A percentile compares a stretch with the other conserved stretches of the same genome.
phyloP scores from a whole-genome alignment of 768 basidiomycete genomes.

The Lactifluus volemus region DNA sequence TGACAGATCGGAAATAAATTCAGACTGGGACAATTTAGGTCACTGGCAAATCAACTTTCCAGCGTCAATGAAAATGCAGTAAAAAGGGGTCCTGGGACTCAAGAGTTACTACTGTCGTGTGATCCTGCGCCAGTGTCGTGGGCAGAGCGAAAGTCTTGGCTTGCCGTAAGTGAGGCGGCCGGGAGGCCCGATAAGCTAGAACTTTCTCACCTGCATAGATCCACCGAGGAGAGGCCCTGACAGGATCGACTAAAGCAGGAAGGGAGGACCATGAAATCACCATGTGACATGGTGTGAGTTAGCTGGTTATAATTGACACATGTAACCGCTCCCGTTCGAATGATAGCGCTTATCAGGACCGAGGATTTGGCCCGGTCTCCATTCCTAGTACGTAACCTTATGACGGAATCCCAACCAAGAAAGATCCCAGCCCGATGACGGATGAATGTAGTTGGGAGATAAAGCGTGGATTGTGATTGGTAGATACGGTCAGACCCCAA shows the following conservation, averaged over 20 bases:
- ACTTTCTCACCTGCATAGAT: neutral
- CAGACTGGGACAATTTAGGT: too few relatives aligned
- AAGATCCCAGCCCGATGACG: neutral
- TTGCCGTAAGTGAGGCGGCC: neutral
- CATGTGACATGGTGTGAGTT: too few relatives aligned
- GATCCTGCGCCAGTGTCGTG: neutral
- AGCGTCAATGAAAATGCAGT: too few relatives aligned
- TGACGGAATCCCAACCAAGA: neutral
- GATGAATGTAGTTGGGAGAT: neutral
- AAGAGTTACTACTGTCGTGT: neutral
- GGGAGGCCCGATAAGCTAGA: neutral
- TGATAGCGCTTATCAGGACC: neutral
- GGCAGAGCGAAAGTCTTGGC: neutral
- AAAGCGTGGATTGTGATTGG: conserved; percentile 8
- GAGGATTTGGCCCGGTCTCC: neutral
- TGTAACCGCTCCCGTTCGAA: too few relatives aligned
- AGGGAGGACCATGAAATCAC: neutral
- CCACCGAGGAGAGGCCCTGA: neutral
- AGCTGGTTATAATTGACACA: too few relatives aligned
- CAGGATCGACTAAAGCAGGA: too few relatives aligned
- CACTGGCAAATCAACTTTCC: too few relatives aligned
- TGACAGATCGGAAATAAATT: too few relatives aligned
- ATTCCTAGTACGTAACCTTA: neutral
- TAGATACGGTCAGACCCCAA: neutral
- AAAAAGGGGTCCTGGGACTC: too few relatives aligned